phyloP scores from a whole-genome alignment of 2,329 filamentous ascomycete species.

The Pseudogymnoascus sp. region DNA sequence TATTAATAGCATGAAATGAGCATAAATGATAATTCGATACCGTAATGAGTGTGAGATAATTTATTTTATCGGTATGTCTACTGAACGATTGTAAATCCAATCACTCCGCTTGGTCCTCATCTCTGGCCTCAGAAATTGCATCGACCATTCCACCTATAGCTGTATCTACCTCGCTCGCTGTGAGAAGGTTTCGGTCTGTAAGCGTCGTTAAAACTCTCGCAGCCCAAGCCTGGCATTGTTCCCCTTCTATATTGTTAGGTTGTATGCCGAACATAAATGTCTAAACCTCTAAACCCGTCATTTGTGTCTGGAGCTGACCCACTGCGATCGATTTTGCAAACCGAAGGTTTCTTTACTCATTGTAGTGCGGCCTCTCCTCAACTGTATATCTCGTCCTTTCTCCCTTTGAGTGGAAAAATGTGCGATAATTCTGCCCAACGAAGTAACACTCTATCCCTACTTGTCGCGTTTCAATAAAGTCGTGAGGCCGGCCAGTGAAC shows the following conservation, averaged over 20 bases:
- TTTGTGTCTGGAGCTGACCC: neutral
- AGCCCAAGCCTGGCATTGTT: neutral
- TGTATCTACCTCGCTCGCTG: neutral
- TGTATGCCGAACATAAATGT: neutral
- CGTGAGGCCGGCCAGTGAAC: neutral
- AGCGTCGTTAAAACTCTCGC: neutral
- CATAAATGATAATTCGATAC: neutral
- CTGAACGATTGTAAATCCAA: neutral
- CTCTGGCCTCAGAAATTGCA: neutral
- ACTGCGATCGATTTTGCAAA: neutral
- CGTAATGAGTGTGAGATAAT: neutral
- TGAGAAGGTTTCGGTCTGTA: neutral
- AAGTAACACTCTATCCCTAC: neutral
- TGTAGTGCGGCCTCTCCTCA: neutral
- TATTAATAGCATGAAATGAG: neutral
- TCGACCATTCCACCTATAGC: neutral
- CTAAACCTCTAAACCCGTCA: neutral
- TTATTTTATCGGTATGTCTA: neutral
- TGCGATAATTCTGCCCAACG: neutral
- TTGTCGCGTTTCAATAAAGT: neutral
- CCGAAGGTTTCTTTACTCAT: neutral
- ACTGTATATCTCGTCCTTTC: neutral
- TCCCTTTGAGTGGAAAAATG: neutral
- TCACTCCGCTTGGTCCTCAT: neutral
- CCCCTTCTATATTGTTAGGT: neutral